Evolutionary conservation across 192 early-diverging fungal species (phyloP), one percentile per base, ranked within the genome.

Genomic region (Backusella tuberculispora): DNA sequence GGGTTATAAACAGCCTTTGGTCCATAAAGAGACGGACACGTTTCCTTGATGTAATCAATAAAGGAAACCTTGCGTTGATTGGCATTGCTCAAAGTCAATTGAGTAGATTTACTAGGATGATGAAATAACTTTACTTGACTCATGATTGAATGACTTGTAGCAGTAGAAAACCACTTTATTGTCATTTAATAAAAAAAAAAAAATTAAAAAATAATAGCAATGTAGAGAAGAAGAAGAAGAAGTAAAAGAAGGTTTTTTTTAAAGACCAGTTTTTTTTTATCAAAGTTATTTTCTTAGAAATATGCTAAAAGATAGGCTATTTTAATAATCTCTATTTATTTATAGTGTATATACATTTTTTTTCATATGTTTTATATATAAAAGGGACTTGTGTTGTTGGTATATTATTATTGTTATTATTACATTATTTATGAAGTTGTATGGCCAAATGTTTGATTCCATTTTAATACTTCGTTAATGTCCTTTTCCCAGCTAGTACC

Each of bases 381-480:
- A 34, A 2, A 34, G 29, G 29, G 29, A 2, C 29, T 34, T 34
- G 29, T 34, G 29, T 2, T 34, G 29, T 34, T 34, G 29, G 29
- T 34, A 34, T 34, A 34, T 34, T 34, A 2, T 34, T 34, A 34
- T 34, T 34, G 29, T 34, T 34, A 34, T 34, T 34, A 34, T 34
- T 34, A 2, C 29, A 34, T 0, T 34, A 53, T 53, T 42, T 66
- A 71, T 71, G 24, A 46, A 6, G 46, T 37, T 8, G 41, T 65
- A 8, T 71, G 71, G 24, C 76, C 83, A 80, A 95, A 95, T 8
- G 82, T 84, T 72, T 95, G 92, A 74, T 97, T 97, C 88, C 95
- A 97, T 75, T 93, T 92, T 47, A 97, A 80, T 71, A 93, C 85
- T 50, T 93, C 86, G 79, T 94, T 96, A 76, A 97, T 93, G 77